phyloP scores from a whole-genome alignment of 2,329 filamentous ascomycete species.

The Emericellopsis cladophorae region DNA sequence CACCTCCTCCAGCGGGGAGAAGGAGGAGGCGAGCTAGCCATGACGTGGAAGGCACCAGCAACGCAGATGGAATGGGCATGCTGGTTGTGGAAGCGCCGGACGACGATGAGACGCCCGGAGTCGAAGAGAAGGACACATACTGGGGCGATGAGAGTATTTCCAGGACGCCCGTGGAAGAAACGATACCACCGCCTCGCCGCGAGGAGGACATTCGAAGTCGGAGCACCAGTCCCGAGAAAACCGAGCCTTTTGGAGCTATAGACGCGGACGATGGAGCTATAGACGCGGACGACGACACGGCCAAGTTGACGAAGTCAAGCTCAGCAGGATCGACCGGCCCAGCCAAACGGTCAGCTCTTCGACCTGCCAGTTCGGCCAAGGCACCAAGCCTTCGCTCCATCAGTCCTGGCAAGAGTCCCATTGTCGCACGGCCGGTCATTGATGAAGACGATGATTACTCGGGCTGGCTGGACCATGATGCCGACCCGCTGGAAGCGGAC shows the following conservation, averaged over 20 bases:
- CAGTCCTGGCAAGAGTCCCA: too few species aligned
- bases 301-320: too few species aligned
- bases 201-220: too few species aligned
- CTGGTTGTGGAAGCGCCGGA: constrained; percentile 51
- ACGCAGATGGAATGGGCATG: constrained; percentile 28
- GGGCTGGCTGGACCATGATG: constrained; percentile 14
- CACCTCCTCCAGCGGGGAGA: constrained; percentile 9
- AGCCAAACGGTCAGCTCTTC: too few species aligned
- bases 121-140: constrained; percentile 20
- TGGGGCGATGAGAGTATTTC: constrained; percentile 21
- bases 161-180: neutral
- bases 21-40: constrained; percentile 22
- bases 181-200: too few species aligned
- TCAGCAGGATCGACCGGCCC: too few species aligned
- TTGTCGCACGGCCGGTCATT: neutral
- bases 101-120: constrained; percentile 35
- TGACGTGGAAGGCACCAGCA: constrained; percentile 19
- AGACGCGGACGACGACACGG: too few species aligned
- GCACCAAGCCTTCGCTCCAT: too few species aligned
- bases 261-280: too few species aligned
- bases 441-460: constrained; percentile 13
- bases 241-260: too few species aligned
- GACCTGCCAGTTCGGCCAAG: too few species aligned
- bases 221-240: too few species aligned
- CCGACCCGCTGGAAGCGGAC: neutral